phyloP scores from a whole-genome alignment of 2,329 filamentous ascomycete genomes.

The Penicillium sclerotiorum region DNA sequence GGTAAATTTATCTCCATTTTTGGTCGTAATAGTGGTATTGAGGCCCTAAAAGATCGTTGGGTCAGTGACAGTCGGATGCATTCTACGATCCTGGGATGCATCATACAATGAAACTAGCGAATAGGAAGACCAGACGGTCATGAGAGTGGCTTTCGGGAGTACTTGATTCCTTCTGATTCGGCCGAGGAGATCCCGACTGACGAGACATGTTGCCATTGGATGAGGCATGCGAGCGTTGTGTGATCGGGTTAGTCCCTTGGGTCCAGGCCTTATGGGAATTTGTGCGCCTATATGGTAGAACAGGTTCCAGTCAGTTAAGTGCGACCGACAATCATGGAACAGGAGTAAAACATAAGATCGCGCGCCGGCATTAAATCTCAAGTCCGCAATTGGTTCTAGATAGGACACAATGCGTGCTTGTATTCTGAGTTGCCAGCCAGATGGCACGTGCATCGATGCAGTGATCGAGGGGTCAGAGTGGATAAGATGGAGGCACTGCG shows the following conservation, averaged over 20 bases:
- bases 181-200: slow-evolving; percentile 41
- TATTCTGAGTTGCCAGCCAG: slow-evolving; percentile 11
- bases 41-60: slow-evolving; percentile 53
- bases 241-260: slow-evolving; percentile 63
- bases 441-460: slow-evolving; percentile 18
- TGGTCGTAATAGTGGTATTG: slow-evolving; percentile 58
- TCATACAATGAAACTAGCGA: slow-evolving; percentile 62
- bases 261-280: slow-evolving; percentile 64
- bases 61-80: slow-evolving; percentile 16
- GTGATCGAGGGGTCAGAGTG: slow-evolving; percentile 2
- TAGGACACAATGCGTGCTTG: slow-evolving; percentile 15
- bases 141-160: slow-evolving; percentile 61
- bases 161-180: slow-evolving; percentile 51
- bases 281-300: slow-evolving; percentile 47
- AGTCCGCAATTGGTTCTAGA: slow-evolving; percentile 21
- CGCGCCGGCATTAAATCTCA: slow-evolving; percentile 9
- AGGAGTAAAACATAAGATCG: not conserved
- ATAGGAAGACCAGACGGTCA: slow-evolving; percentile 61
- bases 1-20: slow-evolving; percentile 62
- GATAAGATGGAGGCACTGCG: slow-evolving; percentile 2
- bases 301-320: slow-evolving; percentile 26
- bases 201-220: slow-evolving; percentile 58
- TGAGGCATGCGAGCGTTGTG: slow-evolving; percentile 55
- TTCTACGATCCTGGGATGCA: not conserved
- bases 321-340: slow-evolving; percentile 7